These are phyloP conservation scores for Pilaira anomala DNA, from an alignment of 192 early-diverging fungal genomes.

Conservation along the genomic window DNA sequence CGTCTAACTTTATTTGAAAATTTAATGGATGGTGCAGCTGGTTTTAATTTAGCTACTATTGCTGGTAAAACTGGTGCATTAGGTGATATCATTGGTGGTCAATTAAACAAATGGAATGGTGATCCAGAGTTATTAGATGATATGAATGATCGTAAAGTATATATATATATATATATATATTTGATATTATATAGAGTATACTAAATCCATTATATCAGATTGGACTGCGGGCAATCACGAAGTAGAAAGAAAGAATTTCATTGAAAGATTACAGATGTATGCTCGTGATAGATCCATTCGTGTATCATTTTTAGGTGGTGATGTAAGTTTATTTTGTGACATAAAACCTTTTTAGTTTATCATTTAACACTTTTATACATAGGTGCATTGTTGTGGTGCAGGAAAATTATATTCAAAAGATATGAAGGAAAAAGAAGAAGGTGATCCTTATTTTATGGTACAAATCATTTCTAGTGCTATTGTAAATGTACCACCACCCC, in stretches of 20 bases:
- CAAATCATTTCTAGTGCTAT: constrained; percentile 82
- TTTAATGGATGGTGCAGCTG: constrained; percentile 56
- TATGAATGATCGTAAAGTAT: constrained; percentile 70
- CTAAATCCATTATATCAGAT: constrained; percentile 9
- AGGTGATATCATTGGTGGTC: constrained; percentile 36
- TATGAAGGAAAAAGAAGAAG: constrained; percentile 48
- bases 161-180: not conserved
- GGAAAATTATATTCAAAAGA: constrained; percentile 58
- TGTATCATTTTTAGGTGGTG: constrained; percentile 78
- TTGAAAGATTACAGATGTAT: constrained; percentile 64
- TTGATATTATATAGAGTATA: not conserved
- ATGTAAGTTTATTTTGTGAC: constrained; percentile 54
- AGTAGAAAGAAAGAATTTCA: constrained; percentile 64
- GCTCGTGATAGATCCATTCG: constrained; percentile 57
- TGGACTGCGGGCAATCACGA: constrained; percentile 66
- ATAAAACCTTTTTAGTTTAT: no score
- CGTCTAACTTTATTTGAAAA: constrained; percentile 67
- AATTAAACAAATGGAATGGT: constrained; percentile 55
- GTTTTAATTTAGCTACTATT: constrained; percentile 50
- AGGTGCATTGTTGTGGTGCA: constrained; percentile 65
- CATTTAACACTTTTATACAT: no score
- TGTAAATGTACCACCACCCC: constrained; percentile 76
- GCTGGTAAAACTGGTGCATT: constrained; percentile 56
- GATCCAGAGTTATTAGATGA: constrained; percentile 85
- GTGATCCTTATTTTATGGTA: constrained; percentile 70